phyloP scores from a whole-genome alignment of 2,329 filamentous ascomycete genomes.

The Passalora sequoiae region DNA sequence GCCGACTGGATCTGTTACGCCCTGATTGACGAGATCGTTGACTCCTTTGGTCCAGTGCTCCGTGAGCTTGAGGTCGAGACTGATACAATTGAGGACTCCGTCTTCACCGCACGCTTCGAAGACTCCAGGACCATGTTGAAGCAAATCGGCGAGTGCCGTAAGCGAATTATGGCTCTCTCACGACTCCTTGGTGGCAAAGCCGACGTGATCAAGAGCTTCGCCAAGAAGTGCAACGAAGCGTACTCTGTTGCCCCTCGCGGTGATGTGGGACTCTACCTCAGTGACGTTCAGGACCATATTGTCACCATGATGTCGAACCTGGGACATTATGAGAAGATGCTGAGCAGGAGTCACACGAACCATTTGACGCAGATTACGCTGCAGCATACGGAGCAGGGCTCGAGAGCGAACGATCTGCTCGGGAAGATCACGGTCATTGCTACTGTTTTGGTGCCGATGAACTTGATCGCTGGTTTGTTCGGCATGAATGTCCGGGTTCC shows the following conservation, averaged over 20 bases:
- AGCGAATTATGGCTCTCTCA: conserved; percentile 90
- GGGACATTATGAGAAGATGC: conserved; percentile 94
- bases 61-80: conserved; percentile 80
- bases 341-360: conserved; percentile 88
- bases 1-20: conserved; percentile 99
- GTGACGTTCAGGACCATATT: conserved; percentile 97
- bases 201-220: conserved; percentile 96
- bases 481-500: conserved; percentile 83
- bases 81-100: conserved; percentile 89
- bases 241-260: conserved; percentile 92
- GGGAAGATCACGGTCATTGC: conserved; percentile 94
- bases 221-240: conserved; percentile 97
- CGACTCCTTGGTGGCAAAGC: conserved; percentile 92
- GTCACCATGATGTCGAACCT: conserved; percentile 98
- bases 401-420: conserved; percentile 78
- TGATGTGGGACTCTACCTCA: conserved; percentile 93
- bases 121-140: conserved; percentile 84
- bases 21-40: conserved; percentile 96
- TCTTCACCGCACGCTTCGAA: conserved; percentile 85
- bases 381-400: conserved; percentile 83
- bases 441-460: conserved; percentile 92
- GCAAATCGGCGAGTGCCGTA: conserved; percentile 82
- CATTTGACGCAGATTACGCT: conserved; percentile 93
- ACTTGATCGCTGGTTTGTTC: conserved; percentile 80
- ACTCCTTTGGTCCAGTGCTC: conserved; percentile 88